Evolutionary conservation across 139 green algal genomes (phyloP), one percentile per base, ranked within the genome.

Genomic region (Coccomyxa sp.): DNA sequence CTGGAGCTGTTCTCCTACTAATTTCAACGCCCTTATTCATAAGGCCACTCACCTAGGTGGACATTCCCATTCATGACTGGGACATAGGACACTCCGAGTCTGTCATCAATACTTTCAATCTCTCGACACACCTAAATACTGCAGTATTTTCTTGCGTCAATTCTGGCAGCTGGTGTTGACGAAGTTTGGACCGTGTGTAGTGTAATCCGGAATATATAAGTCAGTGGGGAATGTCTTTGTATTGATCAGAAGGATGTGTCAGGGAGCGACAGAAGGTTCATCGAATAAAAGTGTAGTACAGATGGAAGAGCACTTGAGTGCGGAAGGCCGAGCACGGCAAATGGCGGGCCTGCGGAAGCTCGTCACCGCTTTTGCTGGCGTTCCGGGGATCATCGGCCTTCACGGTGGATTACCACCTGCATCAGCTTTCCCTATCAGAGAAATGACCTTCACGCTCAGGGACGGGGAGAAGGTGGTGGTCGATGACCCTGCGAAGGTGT

Each of bases 341-440:
- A 68, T 81, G 67, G 77, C 81, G 21, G 51, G 60, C 1, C 60
- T 88, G 67, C 77, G 81, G 12, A 60, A 77, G 23, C 51, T 88
- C 13, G 60, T 86, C 1, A 82, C 75, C 23, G 66, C 68, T 15
- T 87, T 85, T 67, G 38, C 71, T 18, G 82, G 80, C 18, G 45
- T 84, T 0, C 74, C 82, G 31, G 89, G 81, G 25, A 60, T 89
- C 0, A 85, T 92, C 23, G 85, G 83, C n/a, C 86, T 92, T 79
- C 89, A 92, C 76, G 89, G 85, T 10, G 89, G 89, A 45, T 76
- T 92, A 0, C 89, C 89, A 9, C 80, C 87, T 16, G 51, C 85
- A 38, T 74, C 79, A 21, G 75, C 84, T 0, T 92, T 91, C 30
- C 89, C 87, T 45, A 86, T 91, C 71, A 68, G 58, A 32, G 71